Percentiles rank a stretch among this genome's conserved stretches.
These are phyloP conservation scores for Flaveria floridana DNA, from an alignment of 140 eudicot species.

Conservation along the genomic window DNA sequence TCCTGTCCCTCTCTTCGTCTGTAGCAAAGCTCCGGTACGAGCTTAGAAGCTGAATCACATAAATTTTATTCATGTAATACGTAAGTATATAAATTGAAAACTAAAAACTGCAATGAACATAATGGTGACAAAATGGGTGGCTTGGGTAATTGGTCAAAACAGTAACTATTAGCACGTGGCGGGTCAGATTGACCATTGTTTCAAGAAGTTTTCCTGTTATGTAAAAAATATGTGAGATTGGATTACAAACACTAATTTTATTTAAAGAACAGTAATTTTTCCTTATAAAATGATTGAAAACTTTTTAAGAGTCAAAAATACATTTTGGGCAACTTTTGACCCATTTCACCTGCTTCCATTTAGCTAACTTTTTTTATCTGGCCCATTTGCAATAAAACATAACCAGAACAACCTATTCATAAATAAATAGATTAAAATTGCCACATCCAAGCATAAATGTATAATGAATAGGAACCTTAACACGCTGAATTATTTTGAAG, in stretches of 20 bases:
- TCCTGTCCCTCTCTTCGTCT: slow-evolving; percentile 70
- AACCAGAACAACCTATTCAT: background rate
- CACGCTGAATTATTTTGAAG: background rate
- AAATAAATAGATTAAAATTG: background rate
- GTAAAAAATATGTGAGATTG: background rate
- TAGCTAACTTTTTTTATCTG: background rate
- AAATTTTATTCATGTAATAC: slow-evolving; percentile 8
- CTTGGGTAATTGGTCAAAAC: slow-evolving; percentile 14
- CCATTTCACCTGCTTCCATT: slow-evolving; percentile 1
- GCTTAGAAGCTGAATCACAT: slow-evolving; percentile 58
- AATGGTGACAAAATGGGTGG: background rate
- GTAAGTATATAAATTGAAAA: slow-evolving; percentile 15
- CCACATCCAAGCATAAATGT: background rate
- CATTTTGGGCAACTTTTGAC: slow-evolving; percentile 21
- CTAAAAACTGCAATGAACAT: background rate
- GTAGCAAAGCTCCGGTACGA: slow-evolving; percentile 72
- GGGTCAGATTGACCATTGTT: background rate
- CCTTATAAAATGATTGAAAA: background rate
- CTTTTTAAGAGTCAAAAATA: slow-evolving; percentile 9
- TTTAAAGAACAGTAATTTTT: background rate
- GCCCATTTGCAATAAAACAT: background rate
- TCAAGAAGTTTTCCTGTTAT: background rate
- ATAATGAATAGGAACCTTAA: background rate
- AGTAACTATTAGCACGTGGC: background rate
- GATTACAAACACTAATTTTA: background rate